Base-by-base conservation (phyloP, 371 early-diverging fungal genomes). In the Mycotypha africana region DNA sequence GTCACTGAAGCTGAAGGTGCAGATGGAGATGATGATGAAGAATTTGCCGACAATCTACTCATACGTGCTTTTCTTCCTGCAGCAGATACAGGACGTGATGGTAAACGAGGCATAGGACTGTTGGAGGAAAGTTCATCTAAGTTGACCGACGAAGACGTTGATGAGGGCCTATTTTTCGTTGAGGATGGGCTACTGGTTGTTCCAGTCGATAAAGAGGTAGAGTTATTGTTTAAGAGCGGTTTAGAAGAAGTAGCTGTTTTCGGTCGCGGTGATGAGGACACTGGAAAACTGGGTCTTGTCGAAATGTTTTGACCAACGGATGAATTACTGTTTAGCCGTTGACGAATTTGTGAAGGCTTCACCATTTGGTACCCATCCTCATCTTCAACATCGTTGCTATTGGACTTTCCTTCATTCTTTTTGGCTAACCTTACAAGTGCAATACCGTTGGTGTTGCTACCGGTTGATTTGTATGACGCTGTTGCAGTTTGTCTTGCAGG, bases 291-390 rank as follows among this genome's bases (percentile, higher is more conserved):
- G n/a, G n/a, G n/a, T n/a, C n/a, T n/a, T n/a, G n/a, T n/a, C n/a
- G n/a, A n/a, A n/a, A n/a, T n/a, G n/a, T n/a, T n/a, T n/a, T n/a
- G n/a, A n/a, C n/a, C n/a, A n/a, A n/a, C n/a, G n/a, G n/a, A n/a
- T n/a, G n/a, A n/a, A n/a, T n/a, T n/a, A n/a, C n/a, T n/a, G n/a
- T n/a, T n/a, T n/a, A 46, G 48, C 15, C 25, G 36, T 24, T 63
- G 58, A n/a, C 65, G 61, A 14, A 68, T 10, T n/a, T 60, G 54
- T 0, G 67, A 66, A 8, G 73, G 73, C 31, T 62, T 68, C 24
- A 73, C 53, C 22, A 73, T 49, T 30, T 73, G 69, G 37, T 55
- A 68, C 17, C 64, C 64, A 28, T 62, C 68, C 14, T 58, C 66
- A 14, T 49, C 53, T 6, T 60, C 51, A 11, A 38, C 53, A 5